These are phyloP conservation scores for Solanum hybrid DNA, from an alignment of 305 asterid genomes.

Conservation along the genomic window DNA sequence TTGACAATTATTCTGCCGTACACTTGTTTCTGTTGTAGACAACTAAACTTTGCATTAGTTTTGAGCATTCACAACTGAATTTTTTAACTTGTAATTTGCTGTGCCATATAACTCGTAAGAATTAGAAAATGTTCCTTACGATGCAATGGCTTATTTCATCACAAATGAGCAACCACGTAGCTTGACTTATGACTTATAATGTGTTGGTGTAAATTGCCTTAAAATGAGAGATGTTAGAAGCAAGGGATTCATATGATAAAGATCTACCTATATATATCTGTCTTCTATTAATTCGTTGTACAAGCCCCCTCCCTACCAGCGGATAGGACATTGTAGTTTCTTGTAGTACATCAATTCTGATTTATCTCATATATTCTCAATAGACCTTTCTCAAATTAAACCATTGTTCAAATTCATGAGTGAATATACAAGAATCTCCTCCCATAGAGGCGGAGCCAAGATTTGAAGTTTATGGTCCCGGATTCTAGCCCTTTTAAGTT, in stretches of 20 bases:
- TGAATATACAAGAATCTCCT: not conserved
- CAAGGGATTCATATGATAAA: not conserved
- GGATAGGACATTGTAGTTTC: not conserved
- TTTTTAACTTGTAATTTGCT: not conserved
- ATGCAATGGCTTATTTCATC: not conserved
- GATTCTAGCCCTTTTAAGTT: not conserved
- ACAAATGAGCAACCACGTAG: not conserved
- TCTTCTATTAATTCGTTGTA: not conserved
- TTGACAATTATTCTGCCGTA: not conserved
- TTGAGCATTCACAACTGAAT: not conserved
- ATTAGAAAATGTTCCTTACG: not conserved
- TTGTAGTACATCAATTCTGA: not conserved
- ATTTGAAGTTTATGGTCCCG: not conserved
- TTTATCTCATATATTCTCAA: not conserved
- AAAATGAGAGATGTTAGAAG: not conserved
- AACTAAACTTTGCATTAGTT: not conserved
- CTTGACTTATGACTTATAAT: not conserved
- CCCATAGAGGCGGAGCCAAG: not conserved
- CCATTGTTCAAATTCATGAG: not conserved
- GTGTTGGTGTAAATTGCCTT: not conserved
- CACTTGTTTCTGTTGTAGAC: not conserved
- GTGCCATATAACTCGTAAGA: not conserved
- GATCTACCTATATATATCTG: not conserved
- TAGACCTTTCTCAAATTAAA: not conserved
- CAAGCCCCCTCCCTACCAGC: not conserved